phyloP scores from a whole-genome alignment of 352 stramenopile genomes.

The Pythium apleroticum region DNA sequence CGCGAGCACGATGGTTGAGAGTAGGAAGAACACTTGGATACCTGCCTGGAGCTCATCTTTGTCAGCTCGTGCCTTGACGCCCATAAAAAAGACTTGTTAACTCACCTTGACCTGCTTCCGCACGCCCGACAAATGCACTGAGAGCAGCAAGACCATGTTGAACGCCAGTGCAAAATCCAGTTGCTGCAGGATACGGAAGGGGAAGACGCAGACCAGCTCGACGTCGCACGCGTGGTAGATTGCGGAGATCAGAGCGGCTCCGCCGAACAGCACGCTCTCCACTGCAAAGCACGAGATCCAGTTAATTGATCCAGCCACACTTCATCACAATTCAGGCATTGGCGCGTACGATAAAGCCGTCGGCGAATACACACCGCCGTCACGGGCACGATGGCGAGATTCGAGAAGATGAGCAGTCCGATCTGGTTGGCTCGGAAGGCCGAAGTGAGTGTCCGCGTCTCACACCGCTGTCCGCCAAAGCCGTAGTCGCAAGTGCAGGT shows the following conservation, averaged over 20 bases:
- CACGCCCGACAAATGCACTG: constrained; percentile 39
- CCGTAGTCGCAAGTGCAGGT: constrained; percentile 37
- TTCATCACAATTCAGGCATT: too few species aligned
- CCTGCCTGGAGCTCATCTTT: constrained; percentile 23
- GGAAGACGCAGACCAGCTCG: constrained; percentile 35
- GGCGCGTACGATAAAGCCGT: constrained; percentile 37
- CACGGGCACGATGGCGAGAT: constrained; percentile 36
- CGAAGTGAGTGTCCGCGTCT: constrained; percentile 17
- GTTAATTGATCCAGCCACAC: too few species aligned
- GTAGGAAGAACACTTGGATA: constrained; percentile 35
- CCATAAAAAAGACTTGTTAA: constrained; percentile 2
- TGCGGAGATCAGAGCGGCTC: constrained; percentile 32
- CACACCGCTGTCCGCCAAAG: constrained; percentile 37
- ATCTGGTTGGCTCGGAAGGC: constrained; percentile 30
- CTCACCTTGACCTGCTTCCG: constrained; percentile 42
- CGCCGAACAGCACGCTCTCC: constrained; percentile 37
- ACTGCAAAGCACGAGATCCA: constrained; percentile 15
- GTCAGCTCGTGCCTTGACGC: neutral
- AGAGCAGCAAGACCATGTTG: constrained; percentile 43
- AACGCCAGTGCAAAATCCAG: constrained; percentile 51
- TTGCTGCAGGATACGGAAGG: constrained; percentile 36
- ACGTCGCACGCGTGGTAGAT: constrained; percentile 45
- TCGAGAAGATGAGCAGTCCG: constrained; percentile 36
- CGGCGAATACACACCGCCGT: constrained; percentile 28
- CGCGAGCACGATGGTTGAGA: constrained; percentile 37